Percentiles rank a stretch among this genome's conserved stretches.
Evolutionary conservation across 148 eudicot species (phyloP).

Genomic region (Chenopodium quinoa): DNA sequence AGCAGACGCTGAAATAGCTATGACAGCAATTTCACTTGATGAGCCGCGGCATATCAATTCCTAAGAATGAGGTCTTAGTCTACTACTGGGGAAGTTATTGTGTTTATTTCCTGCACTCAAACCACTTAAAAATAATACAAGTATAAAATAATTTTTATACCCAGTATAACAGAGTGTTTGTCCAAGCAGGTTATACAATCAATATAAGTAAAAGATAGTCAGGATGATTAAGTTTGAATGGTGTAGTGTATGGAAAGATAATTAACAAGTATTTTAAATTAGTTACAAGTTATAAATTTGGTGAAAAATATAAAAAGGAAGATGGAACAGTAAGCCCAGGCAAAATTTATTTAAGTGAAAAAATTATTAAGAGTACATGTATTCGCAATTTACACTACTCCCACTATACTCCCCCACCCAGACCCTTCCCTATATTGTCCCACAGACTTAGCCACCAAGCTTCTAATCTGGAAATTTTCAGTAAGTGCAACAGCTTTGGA

Average conservation of each 20-base stretch:
- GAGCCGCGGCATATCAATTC: background rate
- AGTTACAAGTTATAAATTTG: too few species aligned
- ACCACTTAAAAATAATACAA: background rate
- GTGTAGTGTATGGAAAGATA: background rate
- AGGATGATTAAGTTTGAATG: background rate
- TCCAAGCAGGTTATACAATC: background rate
- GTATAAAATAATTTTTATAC: background rate
- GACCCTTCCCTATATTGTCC: background rate
- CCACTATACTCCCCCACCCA: background rate
- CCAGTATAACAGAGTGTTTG: background rate
- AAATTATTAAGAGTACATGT: too few species aligned
- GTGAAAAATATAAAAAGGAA: background rate
- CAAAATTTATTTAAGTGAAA: too few species aligned
- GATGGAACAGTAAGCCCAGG: background rate
- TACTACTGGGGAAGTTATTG: background rate
- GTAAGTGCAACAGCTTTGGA: background rate
- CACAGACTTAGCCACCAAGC: background rate
- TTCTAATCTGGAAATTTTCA: background rate
- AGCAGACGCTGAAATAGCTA: background rate
- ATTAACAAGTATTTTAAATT: background rate
- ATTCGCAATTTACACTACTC: background rate
- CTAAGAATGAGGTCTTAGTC: background rate
- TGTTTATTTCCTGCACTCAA: background rate
- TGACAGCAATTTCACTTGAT: background rate
- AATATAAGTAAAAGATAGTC: background rate